phyloP scores from a whole-genome alignment of 2,329 filamentous ascomycete species.

The Monosporascus sp. region DNA sequence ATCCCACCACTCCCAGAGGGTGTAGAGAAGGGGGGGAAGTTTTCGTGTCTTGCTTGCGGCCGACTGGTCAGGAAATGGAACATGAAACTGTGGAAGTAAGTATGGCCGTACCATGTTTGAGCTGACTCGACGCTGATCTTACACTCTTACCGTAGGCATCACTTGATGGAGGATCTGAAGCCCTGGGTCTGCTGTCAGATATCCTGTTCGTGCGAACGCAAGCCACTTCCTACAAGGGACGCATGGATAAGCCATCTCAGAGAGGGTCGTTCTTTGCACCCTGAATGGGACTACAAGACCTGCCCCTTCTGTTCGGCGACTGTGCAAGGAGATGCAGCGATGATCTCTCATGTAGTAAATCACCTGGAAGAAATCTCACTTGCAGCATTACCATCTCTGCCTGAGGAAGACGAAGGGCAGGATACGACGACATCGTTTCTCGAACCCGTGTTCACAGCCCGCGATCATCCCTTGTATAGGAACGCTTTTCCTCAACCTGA shows the following conservation, averaged over 20 bases:
- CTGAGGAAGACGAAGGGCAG: neutral
- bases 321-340: neutral
- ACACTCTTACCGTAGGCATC: neutral
- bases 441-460: too few relatives aligned
- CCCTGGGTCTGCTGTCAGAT: slow-evolving; percentile 2
- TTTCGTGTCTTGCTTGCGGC: slow-evolving; percentile 3
- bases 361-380: slow-evolving; percentile 8
- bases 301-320: slow-evolving; percentile 1
- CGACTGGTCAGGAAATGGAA: neutral
- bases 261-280: neutral
- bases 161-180: slow-evolving; percentile 3
- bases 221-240: neutral
- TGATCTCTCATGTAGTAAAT: neutral
- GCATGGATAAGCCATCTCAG: slow-evolving; percentile 4
- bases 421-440: fast-evolving
- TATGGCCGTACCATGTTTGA: neutral
- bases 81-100: slow-evolving; percentile 4
- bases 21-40: neutral
- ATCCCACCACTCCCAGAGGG: slow-evolving; percentile 1
- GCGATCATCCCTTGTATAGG: too few relatives aligned
- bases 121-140: neutral
- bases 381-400: neutral
- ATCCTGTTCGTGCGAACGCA: neutral
- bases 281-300: slow-evolving; percentile 1
- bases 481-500: too few relatives aligned